phyloP scores from a whole-genome alignment of 441 rosid genomes.

The Brassica balearica region DNA sequence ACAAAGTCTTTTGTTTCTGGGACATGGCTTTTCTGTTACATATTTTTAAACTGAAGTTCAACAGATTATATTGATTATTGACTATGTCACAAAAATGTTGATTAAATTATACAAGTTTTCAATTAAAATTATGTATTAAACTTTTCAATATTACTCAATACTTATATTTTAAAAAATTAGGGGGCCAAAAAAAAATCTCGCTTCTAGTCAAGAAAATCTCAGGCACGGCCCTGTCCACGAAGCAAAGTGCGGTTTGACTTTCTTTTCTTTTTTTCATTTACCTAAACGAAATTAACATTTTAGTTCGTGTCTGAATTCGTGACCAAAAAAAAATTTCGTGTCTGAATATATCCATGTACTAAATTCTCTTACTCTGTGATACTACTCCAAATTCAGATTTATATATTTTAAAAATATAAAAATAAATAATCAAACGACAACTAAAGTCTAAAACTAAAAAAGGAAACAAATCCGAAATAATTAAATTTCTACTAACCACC shows the following conservation, averaged over 20 bases:
- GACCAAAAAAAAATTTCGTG: background rate
- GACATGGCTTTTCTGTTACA: too few species aligned
- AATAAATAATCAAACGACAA: background rate
- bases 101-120: too few species aligned
- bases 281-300: background rate
- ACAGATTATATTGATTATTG: too few species aligned
- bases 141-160: too few species aligned
- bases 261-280: background rate
- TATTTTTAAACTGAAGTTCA: too few species aligned
- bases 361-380: background rate
- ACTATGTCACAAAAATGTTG: too few species aligned
- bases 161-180: too few species aligned
- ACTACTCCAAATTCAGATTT: background rate
- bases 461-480: constrained; percentile 28
- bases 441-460: background rate
- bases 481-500: constrained; percentile 1
- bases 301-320: background rate
- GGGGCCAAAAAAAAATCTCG: too few species aligned
- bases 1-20: too few species aligned
- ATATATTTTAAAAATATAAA: background rate
- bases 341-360: background rate
- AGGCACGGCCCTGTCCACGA: background rate
- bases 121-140: too few species aligned
- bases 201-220: too few species aligned
- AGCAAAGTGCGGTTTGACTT: background rate